Conservation (phyloP, 345 rosid genomes). For the Syzygium oleosum region DNA sequence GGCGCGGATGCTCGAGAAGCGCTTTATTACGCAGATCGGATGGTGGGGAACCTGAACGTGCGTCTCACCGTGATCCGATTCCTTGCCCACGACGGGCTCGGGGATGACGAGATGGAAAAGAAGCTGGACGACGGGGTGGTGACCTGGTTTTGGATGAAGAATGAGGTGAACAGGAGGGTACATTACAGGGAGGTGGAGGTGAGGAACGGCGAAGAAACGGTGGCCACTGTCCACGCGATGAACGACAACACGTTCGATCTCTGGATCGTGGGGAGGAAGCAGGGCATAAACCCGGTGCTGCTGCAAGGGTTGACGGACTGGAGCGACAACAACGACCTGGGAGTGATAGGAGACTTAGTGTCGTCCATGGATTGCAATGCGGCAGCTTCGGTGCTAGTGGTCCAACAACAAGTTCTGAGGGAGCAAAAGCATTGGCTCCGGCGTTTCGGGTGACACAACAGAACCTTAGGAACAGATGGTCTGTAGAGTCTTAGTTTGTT, state of each 20-base stretch:
- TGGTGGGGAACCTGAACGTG: slow-evolving; percentile 36
- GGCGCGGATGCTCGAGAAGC: slow-evolving; percentile 84
- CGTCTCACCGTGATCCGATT: slow-evolving; percentile 41
- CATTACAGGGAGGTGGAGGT: slow-evolving; percentile 57
- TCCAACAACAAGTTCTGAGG: slow-evolving; percentile 64
- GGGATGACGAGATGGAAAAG: slow-evolving; percentile 56
- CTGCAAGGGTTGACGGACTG: slow-evolving; percentile 51
- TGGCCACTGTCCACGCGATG: slow-evolving; percentile 50
- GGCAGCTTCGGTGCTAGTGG: slow-evolving; percentile 51
- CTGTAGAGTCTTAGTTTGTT: not conserved
- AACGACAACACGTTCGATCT: slow-evolving; percentile 37
- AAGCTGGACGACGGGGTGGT: slow-evolving; percentile 71
- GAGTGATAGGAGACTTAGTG: slow-evolving; percentile 55
- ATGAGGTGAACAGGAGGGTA: slow-evolving; percentile 45
- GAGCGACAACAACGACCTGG: slow-evolving; percentile 48
- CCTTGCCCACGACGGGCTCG: slow-evolving; percentile 35
- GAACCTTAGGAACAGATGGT: not conserved
- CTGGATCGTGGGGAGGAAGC: slow-evolving; percentile 69
- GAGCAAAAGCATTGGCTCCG: not conserved
- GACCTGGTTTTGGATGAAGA: slow-evolving; percentile 72
- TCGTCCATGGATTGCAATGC: slow-evolving; percentile 37
- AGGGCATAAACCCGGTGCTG: slow-evolving; percentile 49
- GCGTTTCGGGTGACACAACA: not conserved
- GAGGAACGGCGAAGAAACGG: slow-evolving; percentile 54
- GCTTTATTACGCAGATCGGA: slow-evolving; percentile 44